phyloP scores from a whole-genome alignment of 1,139 yeast genomes.

The Geotrichum restrictum region DNA sequence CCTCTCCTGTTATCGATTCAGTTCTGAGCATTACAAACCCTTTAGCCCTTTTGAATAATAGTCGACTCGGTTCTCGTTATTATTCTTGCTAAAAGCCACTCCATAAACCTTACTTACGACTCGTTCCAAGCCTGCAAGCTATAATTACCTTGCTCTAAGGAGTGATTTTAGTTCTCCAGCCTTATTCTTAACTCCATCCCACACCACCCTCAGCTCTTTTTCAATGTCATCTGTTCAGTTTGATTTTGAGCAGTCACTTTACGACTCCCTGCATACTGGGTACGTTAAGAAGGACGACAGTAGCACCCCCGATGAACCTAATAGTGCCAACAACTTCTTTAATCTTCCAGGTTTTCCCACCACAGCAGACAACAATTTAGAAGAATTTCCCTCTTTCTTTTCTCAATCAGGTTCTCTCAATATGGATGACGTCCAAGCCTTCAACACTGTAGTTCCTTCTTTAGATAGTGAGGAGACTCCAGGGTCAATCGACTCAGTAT shows the following conservation, averaged over 20 bases:
- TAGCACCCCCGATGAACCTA: neutral
- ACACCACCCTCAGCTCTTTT: neutral
- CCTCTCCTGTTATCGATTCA: neutral
- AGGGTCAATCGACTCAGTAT: constrained; percentile 12
- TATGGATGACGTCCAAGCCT: neutral
- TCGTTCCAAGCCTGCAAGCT: neutral
- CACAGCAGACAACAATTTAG: neutral
- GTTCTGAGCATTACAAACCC: too few species aligned
- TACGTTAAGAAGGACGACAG: neutral
- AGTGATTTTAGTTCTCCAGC: too few species aligned
- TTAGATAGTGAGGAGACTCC: constrained; percentile 17
- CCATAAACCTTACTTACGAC: neutral
- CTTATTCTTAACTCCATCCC: neutral
- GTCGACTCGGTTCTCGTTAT: too few species aligned
- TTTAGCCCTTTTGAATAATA: neutral
- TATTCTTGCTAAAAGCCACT: neutral
- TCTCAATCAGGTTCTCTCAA: neutral
- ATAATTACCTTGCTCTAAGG: too few species aligned
- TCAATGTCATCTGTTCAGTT: constrained; percentile 13
- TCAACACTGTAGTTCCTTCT: constrained; percentile 3
- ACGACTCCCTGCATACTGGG: neutral
- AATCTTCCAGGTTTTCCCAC: neutral
- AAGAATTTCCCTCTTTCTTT: neutral
- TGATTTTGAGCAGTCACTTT: constrained; percentile 7
- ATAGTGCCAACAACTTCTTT: neutral